Evolutionary conservation across 495 filamentous ascomycete genomes (phyloP), one percentile per base, ranked within the genome.

Genomic region (Thozetella sp.): DNA sequence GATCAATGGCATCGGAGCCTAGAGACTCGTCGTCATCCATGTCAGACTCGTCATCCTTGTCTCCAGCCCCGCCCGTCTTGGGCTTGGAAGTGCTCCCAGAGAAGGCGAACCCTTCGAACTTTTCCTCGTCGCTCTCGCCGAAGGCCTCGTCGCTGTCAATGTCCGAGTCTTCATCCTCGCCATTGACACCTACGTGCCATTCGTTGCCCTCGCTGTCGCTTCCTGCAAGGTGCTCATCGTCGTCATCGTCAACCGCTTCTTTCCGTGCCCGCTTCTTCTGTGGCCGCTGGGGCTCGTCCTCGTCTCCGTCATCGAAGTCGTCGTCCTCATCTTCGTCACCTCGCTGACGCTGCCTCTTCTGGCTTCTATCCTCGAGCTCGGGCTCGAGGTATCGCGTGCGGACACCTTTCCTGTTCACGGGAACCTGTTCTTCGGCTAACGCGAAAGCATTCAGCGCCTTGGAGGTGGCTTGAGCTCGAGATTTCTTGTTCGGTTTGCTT

Each of bases 131-230:
- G 63, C 91, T 93, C 58, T 88, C 88, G 10, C 93, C 94, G 80
- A 97, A 90, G 27, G 94, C 94, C 68, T 97, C 94, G 59, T 97
- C 94, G 62, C 89, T 93, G 69, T 98, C 93, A 52, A 98, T 76
- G 60, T 96, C 93, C 25, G 85, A 89, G 60, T 94, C 92, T 54
- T 95, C 85, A 57, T 92, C 89, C 57, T 81, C 90, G 52, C 83
- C 86, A 19, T 88, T 87, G 58, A 90, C 82, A 51, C 92, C 72
- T 37, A 96, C 70, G 62, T 82, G 89, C 95, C 95, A 99, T 64
- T 91, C 83, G 72, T 95, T 89, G 20, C 93, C 93, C 61, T 97
- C 92, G 55, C 89, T 91, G 67, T 97, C 94, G 56, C 87, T 92
- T 1, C 92, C 91, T 27, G 78, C 81, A 60, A 82, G 83, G 12